A percentile compares a stretch with the other conserved stretches of the same genome.
These are phyloP conservation scores for Coriaria nepalensis DNA, from an alignment of 306 rosid species.

Conservation along the genomic window DNA sequence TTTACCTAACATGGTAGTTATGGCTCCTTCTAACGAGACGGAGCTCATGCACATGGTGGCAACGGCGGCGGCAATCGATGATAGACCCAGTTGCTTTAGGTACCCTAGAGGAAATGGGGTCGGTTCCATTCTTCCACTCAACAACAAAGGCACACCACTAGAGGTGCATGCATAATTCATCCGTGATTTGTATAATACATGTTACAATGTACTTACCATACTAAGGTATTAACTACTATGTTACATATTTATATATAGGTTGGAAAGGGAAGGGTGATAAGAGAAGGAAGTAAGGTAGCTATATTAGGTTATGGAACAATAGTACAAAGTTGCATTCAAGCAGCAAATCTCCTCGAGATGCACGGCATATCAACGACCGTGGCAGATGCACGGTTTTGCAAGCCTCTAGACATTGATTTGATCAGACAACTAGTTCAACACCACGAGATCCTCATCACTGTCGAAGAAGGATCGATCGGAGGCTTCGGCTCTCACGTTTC, in stretches of 20 bases:
- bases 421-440: constrained; percentile 34
- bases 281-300: constrained; percentile 49
- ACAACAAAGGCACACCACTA: constrained; percentile 36
- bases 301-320: constrained; percentile 53
- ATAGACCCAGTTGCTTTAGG: constrained; percentile 55
- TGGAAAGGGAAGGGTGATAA: constrained; percentile 48
- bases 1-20: constrained; percentile 61
- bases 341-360: constrained; percentile 33
- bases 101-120: constrained; percentile 52
- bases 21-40: constrained; percentile 54
- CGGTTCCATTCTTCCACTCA: constrained; percentile 39
- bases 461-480: constrained; percentile 63
- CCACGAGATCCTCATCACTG: constrained; percentile 47
- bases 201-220: too few species aligned
- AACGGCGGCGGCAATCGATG: constrained; percentile 61
- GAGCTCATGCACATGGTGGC: constrained; percentile 61
- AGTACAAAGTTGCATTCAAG: constrained; percentile 33
- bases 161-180: constrained; percentile 24
- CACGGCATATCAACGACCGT: constrained; percentile 33
- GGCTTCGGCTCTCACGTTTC: constrained; percentile 70
- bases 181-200: too few species aligned
- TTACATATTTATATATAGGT: constrained; percentile 19
- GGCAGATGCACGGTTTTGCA: constrained; percentile 62
- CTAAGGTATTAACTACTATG: background rate
- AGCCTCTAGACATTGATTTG: constrained; percentile 45